Conservation (phyloP, 2,329 filamentous ascomycete species). For the Diaporthe helianthi region DNA sequence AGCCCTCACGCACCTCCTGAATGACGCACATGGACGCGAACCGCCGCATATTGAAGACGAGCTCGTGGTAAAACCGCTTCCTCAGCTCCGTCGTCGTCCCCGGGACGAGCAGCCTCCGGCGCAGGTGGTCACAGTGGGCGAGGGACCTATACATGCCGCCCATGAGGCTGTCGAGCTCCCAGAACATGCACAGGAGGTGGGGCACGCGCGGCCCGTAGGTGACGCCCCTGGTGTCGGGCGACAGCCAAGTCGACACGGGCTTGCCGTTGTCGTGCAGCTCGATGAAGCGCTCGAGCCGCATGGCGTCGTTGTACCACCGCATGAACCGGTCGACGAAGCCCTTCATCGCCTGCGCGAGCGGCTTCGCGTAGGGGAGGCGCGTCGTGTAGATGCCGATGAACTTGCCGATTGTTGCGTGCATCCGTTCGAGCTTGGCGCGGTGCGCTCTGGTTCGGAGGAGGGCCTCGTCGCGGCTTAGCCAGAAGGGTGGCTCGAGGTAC, state of each 20-base stretch:
- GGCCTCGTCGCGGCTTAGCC: not conserved
- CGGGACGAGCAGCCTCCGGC: not conserved
- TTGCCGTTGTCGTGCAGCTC: not conserved
- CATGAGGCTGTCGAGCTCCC: not conserved
- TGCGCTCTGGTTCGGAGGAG: not conserved
- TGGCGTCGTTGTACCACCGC: not conserved
- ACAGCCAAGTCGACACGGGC: not conserved
- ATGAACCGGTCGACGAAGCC: too few relatives aligned
- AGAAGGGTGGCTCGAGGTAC: not conserved
- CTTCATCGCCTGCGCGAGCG: not conserved
- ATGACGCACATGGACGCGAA: not conserved
- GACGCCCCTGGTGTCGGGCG: not conserved
- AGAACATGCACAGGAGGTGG: not conserved
- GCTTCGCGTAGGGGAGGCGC: too few relatives aligned
- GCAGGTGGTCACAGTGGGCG: not conserved
- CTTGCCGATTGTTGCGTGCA: not conserved
- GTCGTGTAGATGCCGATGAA: not conserved
- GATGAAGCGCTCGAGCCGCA: not conserved
- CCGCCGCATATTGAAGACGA: not conserved
- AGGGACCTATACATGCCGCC: not conserved
- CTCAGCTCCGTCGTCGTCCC: too few relatives aligned
- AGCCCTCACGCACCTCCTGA: not conserved
- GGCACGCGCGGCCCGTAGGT: not conserved
- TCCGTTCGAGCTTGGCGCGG: not conserved
- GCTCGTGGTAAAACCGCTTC: not conserved